phyloP scores from a whole-genome alignment of 2,329 filamentous ascomycete species.

The Didymella sp. region DNA sequence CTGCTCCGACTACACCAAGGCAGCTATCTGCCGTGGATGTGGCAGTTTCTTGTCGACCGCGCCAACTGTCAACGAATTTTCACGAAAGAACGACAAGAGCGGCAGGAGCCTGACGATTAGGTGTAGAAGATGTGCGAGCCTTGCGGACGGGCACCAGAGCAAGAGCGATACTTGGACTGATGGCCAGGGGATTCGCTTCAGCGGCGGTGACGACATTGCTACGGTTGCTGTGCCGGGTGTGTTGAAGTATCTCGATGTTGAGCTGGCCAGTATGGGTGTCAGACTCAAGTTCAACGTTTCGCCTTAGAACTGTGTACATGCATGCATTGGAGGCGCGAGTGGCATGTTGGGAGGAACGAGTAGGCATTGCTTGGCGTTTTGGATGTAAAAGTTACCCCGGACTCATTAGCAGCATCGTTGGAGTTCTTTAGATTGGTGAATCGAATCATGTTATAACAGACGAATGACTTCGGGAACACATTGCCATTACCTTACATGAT shows the following conservation, averaged over 20 bases:
- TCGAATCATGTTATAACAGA: neutral
- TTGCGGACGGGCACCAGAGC: constrained; percentile 56
- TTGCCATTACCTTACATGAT: neutral
- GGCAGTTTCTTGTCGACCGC: constrained; percentile 91
- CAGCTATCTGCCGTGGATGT: constrained; percentile 88
- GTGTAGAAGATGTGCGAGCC: constrained; percentile 77
- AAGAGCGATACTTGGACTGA: constrained; percentile 88
- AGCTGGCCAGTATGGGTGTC: constrained; percentile 95
- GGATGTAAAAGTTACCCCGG: constrained; percentile 21
- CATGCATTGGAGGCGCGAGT: neutral
- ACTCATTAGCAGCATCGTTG: constrained; percentile 17
- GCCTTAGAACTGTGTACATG: constrained; percentile 39
- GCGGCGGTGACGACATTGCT: constrained; percentile 89
- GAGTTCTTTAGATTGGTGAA: constrained; percentile 17
- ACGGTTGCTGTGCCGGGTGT: constrained; percentile 92
- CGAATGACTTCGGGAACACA: neutral
- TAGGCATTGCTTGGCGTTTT: constrained; percentile 22
- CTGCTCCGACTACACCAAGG: constrained; percentile 89
- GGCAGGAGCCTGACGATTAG: constrained; percentile 74
- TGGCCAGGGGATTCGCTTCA: constrained; percentile 80
- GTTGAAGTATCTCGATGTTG: constrained; percentile 90
- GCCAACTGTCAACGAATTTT: constrained; percentile 67
- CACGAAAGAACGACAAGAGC: constrained; percentile 67
- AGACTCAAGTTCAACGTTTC: constrained; percentile 89
- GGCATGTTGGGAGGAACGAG: neutral